phyloP scores from a whole-genome alignment of 176 grass and related monocot species.

The Alopecurus myosuroides region DNA sequence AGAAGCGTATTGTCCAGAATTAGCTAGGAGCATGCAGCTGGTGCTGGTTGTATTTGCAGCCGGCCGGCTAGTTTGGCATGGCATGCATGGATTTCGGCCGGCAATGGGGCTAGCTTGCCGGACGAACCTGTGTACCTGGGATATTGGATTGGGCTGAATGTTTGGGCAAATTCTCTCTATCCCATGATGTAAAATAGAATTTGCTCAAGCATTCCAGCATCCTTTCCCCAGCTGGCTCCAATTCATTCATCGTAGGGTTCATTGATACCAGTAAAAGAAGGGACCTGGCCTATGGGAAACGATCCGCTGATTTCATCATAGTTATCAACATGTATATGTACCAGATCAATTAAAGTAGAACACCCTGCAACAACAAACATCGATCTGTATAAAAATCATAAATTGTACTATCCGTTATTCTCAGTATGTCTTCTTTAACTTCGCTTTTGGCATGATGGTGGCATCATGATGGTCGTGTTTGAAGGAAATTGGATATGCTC shows the following conservation, averaged over 20 bases:
- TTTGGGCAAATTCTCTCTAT: slow-evolving; percentile 34
- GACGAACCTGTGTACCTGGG: neutral
- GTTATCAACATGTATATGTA: too few species aligned
- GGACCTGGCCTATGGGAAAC: too few species aligned
- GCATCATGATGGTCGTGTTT: too few species aligned
- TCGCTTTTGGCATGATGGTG: too few species aligned
- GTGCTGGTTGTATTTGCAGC: neutral
- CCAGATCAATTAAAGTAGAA: too few species aligned
- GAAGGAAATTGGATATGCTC: too few species aligned
- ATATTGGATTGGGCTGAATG: slow-evolving; percentile 9
- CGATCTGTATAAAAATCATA: too few species aligned
- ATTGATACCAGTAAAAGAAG: too few species aligned
- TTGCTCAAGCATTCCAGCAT: slow-evolving; percentile 39
- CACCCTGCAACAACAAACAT: too few species aligned
- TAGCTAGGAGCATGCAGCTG: neutral
- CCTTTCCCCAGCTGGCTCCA: neutral
- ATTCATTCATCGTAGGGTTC: neutral
- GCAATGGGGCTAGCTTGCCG: neutral
- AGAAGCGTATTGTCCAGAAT: neutral
- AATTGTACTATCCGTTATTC: too few species aligned
- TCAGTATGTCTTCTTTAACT: too few species aligned
- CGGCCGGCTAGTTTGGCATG: neutral
- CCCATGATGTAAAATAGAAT: neutral
- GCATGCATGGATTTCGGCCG: neutral
- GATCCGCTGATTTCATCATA: too few species aligned